These are phyloP conservation scores for Ophiobolus disseminans DNA, from an alignment of 2,329 filamentous ascomycete genomes.

Conservation along the genomic window DNA sequence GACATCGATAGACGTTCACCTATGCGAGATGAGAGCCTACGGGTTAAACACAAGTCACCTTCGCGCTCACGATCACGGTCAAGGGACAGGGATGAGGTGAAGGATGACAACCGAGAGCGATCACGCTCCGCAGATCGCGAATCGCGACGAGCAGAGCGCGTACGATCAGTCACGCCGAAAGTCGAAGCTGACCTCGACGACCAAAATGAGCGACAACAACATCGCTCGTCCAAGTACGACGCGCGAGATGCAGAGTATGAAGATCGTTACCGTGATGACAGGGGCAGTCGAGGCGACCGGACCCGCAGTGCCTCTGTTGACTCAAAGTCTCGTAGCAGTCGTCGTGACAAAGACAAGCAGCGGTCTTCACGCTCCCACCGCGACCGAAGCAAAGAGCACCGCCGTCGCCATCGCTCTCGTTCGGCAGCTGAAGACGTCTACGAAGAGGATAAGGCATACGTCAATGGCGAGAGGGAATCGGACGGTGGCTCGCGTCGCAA, in stretches of 20 bases:
- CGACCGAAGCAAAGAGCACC: constrained; percentile 55
- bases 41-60: constrained; percentile 48
- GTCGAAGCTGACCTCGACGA: constrained; percentile 41
- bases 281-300: constrained; percentile 60
- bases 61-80: constrained; percentile 52
- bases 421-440: constrained; percentile 45
- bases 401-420: constrained; percentile 53
- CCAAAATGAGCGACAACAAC: constrained; percentile 55
- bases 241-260: constrained; percentile 50
- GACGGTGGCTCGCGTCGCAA: constrained; percentile 46
- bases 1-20: constrained; percentile 38
- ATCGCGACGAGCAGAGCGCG: constrained; percentile 56
- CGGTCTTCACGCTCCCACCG: constrained; percentile 56
- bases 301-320: constrained; percentile 72
- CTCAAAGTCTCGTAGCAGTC: constrained; percentile 67
- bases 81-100: constrained; percentile 32
- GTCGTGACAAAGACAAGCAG: constrained; percentile 52
- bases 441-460: constrained; percentile 40
- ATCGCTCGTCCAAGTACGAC: constrained; percentile 54
- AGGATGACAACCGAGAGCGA: constrained; percentile 26
- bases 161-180: constrained; percentile 60
- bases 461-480: constrained; percentile 34
- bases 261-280: constrained; percentile 51
- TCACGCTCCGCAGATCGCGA: constrained; percentile 49
- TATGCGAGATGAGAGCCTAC: constrained; percentile 42